Evolutionary conservation across 495 filamentous ascomycete species (phyloP).

Genomic region (Penicillium cinerascens): DNA sequence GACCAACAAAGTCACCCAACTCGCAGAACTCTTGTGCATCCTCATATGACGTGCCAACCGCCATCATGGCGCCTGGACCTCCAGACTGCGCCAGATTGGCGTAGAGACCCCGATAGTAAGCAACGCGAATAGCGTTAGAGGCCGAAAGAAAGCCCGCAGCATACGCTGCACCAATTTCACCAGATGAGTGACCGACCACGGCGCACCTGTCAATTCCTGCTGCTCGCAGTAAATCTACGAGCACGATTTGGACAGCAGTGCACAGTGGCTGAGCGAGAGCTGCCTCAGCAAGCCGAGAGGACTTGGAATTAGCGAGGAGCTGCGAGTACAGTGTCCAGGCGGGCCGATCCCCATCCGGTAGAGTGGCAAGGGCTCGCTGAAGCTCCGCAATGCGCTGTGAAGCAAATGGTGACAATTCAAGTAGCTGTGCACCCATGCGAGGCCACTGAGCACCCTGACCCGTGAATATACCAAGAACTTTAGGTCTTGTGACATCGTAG

Average conservation of each 20-base stretch:
- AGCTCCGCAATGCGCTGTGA: too few species aligned
- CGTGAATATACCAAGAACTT: too few species aligned
- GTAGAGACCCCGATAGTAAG: conserved; percentile 47
- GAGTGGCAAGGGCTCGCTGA: neutral
- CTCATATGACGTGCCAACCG: conserved; percentile 41
- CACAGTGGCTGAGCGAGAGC: conserved; percentile 41
- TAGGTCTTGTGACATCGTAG: too few species aligned
- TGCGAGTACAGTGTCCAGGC: conserved; percentile 6
- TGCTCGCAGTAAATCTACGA: conserved; percentile 20
- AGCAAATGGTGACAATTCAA: too few species aligned
- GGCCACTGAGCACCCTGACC: too few species aligned
- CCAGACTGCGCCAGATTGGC: conserved; percentile 16
- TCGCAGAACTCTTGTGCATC: conserved; percentile 39
- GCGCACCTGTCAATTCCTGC: conserved; percentile 4
- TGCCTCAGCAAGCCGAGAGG: conserved; percentile 21
- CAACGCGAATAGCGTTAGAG: conserved; percentile 41
- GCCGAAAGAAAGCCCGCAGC: conserved; percentile 22
- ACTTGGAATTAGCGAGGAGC: conserved; percentile 5
- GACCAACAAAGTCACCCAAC: neutral
- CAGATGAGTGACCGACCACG: conserved; percentile 31
- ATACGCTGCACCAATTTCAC: conserved; percentile 34
- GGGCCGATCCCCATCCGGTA: neutral
- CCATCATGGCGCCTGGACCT: conserved; percentile 48
- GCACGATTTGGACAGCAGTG: conserved; percentile 23
- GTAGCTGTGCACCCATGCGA: too few species aligned